Conservation (phyloP, 1,139 yeast species). For the Saccharomyces hybrid region DNA sequence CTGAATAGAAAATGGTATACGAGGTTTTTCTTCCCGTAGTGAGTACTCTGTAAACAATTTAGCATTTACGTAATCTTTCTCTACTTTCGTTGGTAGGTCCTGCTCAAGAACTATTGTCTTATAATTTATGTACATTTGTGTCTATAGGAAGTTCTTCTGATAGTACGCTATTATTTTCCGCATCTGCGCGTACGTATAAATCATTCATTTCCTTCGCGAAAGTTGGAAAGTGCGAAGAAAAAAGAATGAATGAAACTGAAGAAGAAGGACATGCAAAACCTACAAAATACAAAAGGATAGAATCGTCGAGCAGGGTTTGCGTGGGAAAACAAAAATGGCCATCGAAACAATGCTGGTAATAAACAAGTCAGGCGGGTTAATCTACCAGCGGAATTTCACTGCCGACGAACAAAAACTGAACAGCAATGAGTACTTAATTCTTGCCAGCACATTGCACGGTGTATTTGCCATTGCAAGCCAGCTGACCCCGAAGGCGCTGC, state of each 20-base stretch:
- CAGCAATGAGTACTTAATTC: constrained; percentile 81
- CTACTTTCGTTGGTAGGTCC: no score
- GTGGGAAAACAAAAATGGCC: constrained; percentile 36
- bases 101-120: background rate
- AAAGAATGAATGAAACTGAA: background rate
- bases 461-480: constrained; percentile 90
- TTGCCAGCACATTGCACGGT: constrained; percentile 93
- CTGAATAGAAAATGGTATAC: constrained; percentile 32
- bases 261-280: no score
- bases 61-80: background rate
- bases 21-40: constrained; percentile 14
- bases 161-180: background rate
- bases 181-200: no score
- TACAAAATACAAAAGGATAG: background rate
- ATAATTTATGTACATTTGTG: background rate
- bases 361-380: constrained; percentile 84
- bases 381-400: constrained; percentile 69
- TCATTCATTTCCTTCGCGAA: background rate
- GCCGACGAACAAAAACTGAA: constrained; percentile 47
- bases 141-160: background rate
- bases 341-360: constrained; percentile 57
- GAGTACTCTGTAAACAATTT: no score
- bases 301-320: no score
- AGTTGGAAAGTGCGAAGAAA: background rate
- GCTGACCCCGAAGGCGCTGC: constrained; percentile 53